Evolutionary conservation across 148 eudicot species (phyloP).

Genomic region (Rhododendron griersonianum): DNA sequence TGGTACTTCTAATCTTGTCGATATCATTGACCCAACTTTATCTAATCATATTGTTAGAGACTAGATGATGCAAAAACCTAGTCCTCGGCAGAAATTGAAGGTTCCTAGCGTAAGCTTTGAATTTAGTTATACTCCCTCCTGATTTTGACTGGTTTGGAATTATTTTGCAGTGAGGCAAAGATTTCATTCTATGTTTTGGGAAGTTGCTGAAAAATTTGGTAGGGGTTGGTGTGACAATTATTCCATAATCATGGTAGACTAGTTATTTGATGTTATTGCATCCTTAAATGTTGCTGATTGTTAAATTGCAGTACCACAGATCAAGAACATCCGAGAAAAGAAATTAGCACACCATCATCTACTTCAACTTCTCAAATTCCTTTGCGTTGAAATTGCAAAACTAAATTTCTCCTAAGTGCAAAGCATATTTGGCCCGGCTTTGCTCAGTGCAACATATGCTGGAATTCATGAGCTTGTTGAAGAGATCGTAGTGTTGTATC

Average conservation of each 20-base stretch:
- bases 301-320: background rate
- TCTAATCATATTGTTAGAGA: background rate
- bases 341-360: background rate
- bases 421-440: background rate
- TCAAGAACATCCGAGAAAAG: background rate
- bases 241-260: background rate
- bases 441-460: background rate
- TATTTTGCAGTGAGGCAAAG: conserved; percentile 5
- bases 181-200: background rate
- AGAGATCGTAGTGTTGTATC: background rate
- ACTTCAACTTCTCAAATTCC: background rate
- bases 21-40: background rate
- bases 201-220: background rate
- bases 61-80: background rate
- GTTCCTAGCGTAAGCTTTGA: background rate
- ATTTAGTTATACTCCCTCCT: background rate
- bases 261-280: background rate
- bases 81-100: background rate
- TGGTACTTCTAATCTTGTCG: background rate
- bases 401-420: background rate
- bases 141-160: background rate
- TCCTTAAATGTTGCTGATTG: background rate
- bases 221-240: background rate
- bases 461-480: background rate
- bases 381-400: background rate